Evolutionary conservation across 768 basidiomycete species (phyloP), one percentile per base, ranked within the genome.

Genomic region (Russula sp.): DNA sequence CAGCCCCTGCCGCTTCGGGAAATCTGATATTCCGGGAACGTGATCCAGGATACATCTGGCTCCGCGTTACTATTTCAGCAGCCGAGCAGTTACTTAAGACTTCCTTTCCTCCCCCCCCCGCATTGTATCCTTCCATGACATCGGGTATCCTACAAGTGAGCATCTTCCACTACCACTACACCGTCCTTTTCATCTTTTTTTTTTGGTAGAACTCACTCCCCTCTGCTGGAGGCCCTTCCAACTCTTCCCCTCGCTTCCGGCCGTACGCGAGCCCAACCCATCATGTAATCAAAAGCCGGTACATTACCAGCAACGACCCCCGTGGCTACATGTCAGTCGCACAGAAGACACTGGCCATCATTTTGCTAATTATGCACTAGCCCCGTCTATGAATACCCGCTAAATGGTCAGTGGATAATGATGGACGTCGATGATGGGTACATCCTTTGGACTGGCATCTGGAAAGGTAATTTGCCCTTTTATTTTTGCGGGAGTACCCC

Each of bases 401-500:
- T 94, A 59, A 90, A 91, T 65, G 88, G 86, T 22, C 90, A 93
- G 69, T 92, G 90, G 88, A 90, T 94, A 69, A 93, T 94, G 92
- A 91, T 93, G 83, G 92, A 94, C 75, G 88, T 90, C 70, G 92
- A 94, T 71, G 91, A 93, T 71, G 92, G 92, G 3, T 93, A 91
- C 71, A 86, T 94, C 60, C 77, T 93, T 18, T 94, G 92, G 91
- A 94, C 93, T 1, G 89, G 90, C 10, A 94, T 94, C 56, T 94
- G 92, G 92, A 94, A 94, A 80, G 91, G 90, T 90, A 61, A 63
- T 76, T 63, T 10, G 0, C 8, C 35, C 36, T 49, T n/a, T n/a
- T 18, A 41, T 29, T 32, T 32, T 25, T 42, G 7, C 35, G 46
- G 52, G 14, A 42, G 22, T 1, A 55, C 10, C 10, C 9, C 46